Conservation (phyloP, 2,329 filamentous ascomycete genomes). For the Trichocomaceae sp. region DNA sequence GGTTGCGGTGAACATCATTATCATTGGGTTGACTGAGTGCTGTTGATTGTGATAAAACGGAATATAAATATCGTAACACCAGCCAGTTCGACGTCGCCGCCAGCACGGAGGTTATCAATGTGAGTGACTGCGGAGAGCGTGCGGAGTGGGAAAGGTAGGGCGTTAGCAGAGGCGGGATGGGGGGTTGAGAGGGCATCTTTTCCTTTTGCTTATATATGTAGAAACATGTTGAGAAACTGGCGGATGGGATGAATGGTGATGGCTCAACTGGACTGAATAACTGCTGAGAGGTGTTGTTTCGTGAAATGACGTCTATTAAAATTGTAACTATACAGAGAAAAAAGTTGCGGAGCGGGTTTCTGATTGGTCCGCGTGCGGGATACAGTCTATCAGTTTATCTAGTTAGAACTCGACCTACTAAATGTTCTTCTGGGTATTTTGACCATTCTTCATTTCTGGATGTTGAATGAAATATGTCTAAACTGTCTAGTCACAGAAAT, state of each 20-base stretch:
- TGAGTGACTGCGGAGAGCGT: slow-evolving; percentile 31
- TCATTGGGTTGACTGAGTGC: slow-evolving; percentile 11
- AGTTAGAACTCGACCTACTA: not conserved
- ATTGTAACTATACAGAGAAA: slow-evolving; percentile 3
- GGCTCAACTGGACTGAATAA: not conserved
- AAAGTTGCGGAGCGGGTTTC: slow-evolving; percentile 8
- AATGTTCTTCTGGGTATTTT: not conserved
- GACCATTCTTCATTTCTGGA: not conserved
- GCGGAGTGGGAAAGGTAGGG: slow-evolving; percentile 9
- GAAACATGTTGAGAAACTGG: not conserved
- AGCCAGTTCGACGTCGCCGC: slow-evolving; percentile 53
- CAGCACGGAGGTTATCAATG: slow-evolving; percentile 39
- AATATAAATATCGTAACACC: slow-evolving; percentile 45
- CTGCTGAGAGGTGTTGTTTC: not conserved
- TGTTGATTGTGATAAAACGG: slow-evolving; percentile 32
- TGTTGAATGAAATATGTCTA: not conserved
- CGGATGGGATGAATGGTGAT: not conserved
- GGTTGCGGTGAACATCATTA: slow-evolving; percentile 15
- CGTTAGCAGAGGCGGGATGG: slow-evolving; percentile 31
- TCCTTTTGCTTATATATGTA: not conserved
- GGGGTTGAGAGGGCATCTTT: slow-evolving; percentile 32
- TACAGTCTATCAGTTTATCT: not conserved
- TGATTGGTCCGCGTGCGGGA: slow-evolving; percentile 10
- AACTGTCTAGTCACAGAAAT: not conserved
- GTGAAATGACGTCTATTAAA: not conserved